Evolutionary conservation across 768 basidiomycete species (phyloP).

Genomic region (Kondoa malvinella): DNA sequence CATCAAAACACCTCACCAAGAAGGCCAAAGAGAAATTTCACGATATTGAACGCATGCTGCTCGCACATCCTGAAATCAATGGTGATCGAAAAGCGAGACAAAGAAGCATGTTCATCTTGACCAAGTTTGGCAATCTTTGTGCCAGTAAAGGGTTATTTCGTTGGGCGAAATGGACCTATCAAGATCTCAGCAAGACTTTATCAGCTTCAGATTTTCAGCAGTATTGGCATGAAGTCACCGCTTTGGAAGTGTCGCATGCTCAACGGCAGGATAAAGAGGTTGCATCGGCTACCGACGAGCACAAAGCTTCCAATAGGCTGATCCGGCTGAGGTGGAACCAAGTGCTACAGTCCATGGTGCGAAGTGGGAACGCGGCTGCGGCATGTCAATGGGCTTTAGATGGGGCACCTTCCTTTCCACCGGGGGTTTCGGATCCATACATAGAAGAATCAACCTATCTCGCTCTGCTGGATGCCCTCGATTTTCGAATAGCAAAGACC

Average conservation of each 20-base stretch:
- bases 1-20: neutral
- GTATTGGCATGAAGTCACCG: neutral
- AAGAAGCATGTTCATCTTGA: no score
- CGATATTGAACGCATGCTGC: neutral
- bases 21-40: neutral
- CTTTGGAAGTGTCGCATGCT: neutral
- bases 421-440: neutral
- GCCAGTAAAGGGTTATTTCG: neutral
- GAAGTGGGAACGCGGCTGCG: neutral
- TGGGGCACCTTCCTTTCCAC: neutral
- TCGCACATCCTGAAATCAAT: no score
- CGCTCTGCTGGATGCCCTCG: neutral
- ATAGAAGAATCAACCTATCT: neutral
- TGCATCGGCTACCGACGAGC: neutral
- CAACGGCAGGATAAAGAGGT: neutral
- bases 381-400: neutral
- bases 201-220: neutral
- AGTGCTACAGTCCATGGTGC: neutral
- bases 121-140: no score
- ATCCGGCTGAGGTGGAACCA: neutral
- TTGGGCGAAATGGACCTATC: neutral
- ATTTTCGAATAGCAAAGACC: neutral
- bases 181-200: neutral
- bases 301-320: neutral
- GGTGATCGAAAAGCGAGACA: no score